These are phyloP conservation scores for Pontederia crassipes DNA, from an alignment of 176 grass and related monocot genomes.

Conservation along the genomic window DNA sequence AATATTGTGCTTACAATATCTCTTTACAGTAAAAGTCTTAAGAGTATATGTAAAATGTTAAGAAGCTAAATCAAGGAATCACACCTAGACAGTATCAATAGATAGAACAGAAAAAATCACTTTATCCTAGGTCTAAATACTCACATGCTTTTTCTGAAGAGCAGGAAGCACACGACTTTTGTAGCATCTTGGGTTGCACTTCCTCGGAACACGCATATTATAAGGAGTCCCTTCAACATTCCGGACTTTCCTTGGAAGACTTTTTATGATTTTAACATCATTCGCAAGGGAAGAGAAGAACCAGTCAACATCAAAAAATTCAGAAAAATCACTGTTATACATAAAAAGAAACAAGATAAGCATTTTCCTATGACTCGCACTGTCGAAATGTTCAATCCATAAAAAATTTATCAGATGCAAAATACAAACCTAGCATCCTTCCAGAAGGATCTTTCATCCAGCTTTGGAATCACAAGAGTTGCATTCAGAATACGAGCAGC, in stretches of 20 bases:
- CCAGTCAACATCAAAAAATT: slow-evolving; percentile 71
- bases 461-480: slow-evolving; percentile 77
- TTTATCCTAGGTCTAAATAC: slow-evolving; percentile 8
- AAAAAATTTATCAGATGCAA: background rate
- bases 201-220: slow-evolving; percentile 83
- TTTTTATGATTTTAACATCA: slow-evolving; percentile 79
- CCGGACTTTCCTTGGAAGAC: slow-evolving; percentile 53
- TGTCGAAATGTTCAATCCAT: background rate
- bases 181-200: slow-evolving; percentile 79
- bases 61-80: background rate
- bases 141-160: slow-evolving; percentile 89
- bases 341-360: background rate
- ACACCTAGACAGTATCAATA: background rate
- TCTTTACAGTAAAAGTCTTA: background rate
- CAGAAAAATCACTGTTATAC: slow-evolving; percentile 67
- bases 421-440: slow-evolving; percentile 81
- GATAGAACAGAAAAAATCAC: background rate
- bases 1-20: no score
- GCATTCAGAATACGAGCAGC: slow-evolving; percentile 85
- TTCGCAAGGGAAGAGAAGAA: slow-evolving; percentile 78
- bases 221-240: slow-evolving; percentile 50
- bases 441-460: slow-evolving; percentile 94
- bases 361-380: background rate
- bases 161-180: slow-evolving; percentile 83
- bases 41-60: background rate